Evolutionary conservation across 163 green algal species (phyloP).

Genomic region (Coccomyxa subellipsoidea): DNA sequence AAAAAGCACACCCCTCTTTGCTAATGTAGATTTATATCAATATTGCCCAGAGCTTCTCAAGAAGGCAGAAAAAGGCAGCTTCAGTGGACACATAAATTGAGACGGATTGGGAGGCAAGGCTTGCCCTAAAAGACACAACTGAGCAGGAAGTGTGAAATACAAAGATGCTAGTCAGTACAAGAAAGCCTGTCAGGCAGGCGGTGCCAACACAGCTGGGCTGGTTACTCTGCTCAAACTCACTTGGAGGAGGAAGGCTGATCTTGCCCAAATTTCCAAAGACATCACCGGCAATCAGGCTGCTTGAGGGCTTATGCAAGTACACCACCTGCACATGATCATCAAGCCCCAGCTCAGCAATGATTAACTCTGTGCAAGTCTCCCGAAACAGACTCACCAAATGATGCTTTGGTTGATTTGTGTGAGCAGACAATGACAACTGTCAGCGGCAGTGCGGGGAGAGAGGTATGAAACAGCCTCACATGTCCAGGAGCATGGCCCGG

Average conservation of each 20-base stretch:
- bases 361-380: neutral
- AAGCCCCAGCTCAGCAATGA: neutral
- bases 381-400: too few species aligned
- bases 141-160: too few species aligned
- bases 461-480: neutral
- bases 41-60: neutral
- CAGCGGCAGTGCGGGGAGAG: neutral
- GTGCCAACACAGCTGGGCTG: neutral
- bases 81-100: too few species aligned
- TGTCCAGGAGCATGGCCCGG: neutral
- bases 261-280: neutral
- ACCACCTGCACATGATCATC: neutral
- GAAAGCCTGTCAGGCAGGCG: neutral
- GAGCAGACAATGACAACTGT: neutral
- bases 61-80: too few species aligned
- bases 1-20: neutral
- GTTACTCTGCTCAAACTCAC: neutral
- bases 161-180: too few species aligned
- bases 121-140: too few species aligned
- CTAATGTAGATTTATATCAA: neutral
- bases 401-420: too few species aligned
- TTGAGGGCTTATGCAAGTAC: neutral
- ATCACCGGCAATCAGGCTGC: neutral
- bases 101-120: too few species aligned
- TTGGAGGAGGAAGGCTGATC: neutral